Evolutionary conservation across 805 yeast species (phyloP), one percentile per base, ranked within the genome.

Genomic region (Schwanniomyces polymorphus): DNA sequence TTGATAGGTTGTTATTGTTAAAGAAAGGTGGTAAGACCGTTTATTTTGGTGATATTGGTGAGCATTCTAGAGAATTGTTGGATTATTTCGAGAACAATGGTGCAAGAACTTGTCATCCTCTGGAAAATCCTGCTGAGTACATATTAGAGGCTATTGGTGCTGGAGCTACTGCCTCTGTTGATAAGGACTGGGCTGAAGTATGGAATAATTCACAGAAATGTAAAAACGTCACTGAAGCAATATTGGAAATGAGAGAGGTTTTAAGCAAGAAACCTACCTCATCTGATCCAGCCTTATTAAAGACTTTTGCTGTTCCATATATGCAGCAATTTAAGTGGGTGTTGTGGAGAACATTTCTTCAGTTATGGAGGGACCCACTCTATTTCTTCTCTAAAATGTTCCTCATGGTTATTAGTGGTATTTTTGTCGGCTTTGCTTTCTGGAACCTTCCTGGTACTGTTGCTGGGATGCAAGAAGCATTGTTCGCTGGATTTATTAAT

Each of bases 101-200:
- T 7, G 68, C 72, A 12, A 79, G 83, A 50, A 74, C 76, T 43
- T 87, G 92, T 70, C 74, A 70, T 29, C 63, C 63, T 10, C 42
- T 23, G 44, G 83, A 84, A 40, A 61, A 60, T 41, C 65, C 67
- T 1, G 62, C 67, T 2, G 67, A 63, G 41, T 62, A 54, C 43
- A 49, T 63, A 18, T 57, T 63, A 50, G 67, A 63, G 49, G 81
- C 81, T 47, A 84, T 86, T 62, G 92, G 92, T 49, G 91, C 91
- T 27, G 91, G 89, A 59, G 89, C 91, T 2, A 85, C 88, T 26
- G 84, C 89, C 3, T 59, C 69, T 46, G 79, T 76, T n/a, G 57
- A 65, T 28, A 77, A 75, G 43, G 84, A 86, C 61, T 86, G 87
- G 84, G 70, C 73, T 61, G 80, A 82, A 9, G 70, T 79, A 10